Evolutionary conservation across 306 rosid genomes (phyloP).

Genomic region (Parietaria judaica): DNA sequence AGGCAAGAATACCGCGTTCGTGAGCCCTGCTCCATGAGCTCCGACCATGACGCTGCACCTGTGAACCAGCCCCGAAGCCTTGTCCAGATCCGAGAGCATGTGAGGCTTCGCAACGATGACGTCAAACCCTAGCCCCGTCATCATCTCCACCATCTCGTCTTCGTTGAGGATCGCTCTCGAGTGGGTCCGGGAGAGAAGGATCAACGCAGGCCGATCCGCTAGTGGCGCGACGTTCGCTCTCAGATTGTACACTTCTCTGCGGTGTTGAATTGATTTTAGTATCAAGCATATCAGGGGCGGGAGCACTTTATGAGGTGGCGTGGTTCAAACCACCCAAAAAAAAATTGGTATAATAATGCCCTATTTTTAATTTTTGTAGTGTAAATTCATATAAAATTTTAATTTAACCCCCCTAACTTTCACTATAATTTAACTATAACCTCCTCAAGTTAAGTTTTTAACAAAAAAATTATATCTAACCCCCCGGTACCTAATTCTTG

Average conservation of each 20-base stretch:
- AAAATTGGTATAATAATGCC: too few relatives aligned
- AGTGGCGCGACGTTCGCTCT: slow-evolving; percentile 4
- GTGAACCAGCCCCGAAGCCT: slow-evolving; percentile 16
- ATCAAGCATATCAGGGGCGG: too few relatives aligned
- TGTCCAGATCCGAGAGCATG: slow-evolving; percentile 20
- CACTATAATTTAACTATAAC: too few relatives aligned
- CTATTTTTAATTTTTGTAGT: too few relatives aligned
- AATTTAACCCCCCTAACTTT: too few relatives aligned
- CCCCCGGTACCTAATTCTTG: too few relatives aligned
- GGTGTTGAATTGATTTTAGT: too few relatives aligned
- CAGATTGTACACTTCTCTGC: slow-evolving; percentile 18
- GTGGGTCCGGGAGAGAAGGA: slow-evolving; percentile 21
- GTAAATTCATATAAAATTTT: too few relatives aligned
- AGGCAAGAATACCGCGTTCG: slow-evolving; percentile 27
- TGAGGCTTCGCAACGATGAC: slow-evolving; percentile 13
- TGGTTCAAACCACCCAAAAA: too few relatives aligned
- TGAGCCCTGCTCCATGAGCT: slow-evolving; percentile 32
- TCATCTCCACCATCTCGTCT: slow-evolving; percentile 22
- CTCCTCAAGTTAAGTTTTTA: too few relatives aligned
- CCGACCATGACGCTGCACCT: slow-evolving; percentile 28
- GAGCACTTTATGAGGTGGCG: too few relatives aligned
- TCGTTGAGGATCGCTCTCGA: slow-evolving; percentile 27
- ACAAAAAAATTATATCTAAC: too few relatives aligned
- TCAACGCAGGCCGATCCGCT: slow-evolving; percentile 13
- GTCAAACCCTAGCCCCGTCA: slow-evolving; percentile 23